Evolutionary conservation across 768 basidiomycete genomes (phyloP).

Genomic region (Mycena polygramma): DNA sequence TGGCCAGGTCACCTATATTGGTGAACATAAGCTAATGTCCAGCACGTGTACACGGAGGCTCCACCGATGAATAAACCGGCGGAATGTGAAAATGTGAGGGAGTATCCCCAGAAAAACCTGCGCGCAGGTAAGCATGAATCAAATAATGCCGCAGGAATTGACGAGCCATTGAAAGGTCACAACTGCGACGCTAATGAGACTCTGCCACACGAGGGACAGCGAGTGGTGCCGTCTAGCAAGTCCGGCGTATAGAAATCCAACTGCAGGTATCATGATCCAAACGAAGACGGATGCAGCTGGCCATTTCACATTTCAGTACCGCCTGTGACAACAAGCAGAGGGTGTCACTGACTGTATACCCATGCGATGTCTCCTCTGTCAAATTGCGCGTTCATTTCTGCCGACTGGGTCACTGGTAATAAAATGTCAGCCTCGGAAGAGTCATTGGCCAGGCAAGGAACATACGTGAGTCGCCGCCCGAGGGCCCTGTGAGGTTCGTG

Average conservation of each 20-base stretch:
- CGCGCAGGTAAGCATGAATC: background rate
- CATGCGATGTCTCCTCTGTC: constrained; percentile 72
- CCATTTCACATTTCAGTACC: background rate
- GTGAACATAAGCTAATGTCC: constrained; percentile 7
- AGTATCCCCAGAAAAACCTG: constrained; percentile 79
- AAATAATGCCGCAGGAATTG: background rate
- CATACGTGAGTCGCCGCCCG: constrained; percentile 21
- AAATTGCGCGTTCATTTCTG: constrained; percentile 28
- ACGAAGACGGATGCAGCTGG: constrained; percentile 72
- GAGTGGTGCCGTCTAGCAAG: constrained; percentile 46
- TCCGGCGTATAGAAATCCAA: constrained; percentile 78
- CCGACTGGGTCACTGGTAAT: constrained; percentile 19
- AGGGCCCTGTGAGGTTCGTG: constrained; percentile 20
- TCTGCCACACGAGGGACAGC: constrained; percentile 23
- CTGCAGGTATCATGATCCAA: constrained; percentile 70
- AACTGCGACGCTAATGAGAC: constrained; percentile 22
- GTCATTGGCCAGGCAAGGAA: no score
- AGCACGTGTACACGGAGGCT: constrained; percentile 25
- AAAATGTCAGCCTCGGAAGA: background rate
- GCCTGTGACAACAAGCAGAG: background rate
- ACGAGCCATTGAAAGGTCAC: constrained; percentile 61
- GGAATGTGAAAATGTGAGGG: constrained; percentile 75
- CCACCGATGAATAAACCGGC: constrained; percentile 69
- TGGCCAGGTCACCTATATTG: constrained; percentile 47
- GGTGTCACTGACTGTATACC: constrained; percentile 41